Conservation (phyloP, 768 basidiomycete species). For the Gymnopilus junonius region DNA sequence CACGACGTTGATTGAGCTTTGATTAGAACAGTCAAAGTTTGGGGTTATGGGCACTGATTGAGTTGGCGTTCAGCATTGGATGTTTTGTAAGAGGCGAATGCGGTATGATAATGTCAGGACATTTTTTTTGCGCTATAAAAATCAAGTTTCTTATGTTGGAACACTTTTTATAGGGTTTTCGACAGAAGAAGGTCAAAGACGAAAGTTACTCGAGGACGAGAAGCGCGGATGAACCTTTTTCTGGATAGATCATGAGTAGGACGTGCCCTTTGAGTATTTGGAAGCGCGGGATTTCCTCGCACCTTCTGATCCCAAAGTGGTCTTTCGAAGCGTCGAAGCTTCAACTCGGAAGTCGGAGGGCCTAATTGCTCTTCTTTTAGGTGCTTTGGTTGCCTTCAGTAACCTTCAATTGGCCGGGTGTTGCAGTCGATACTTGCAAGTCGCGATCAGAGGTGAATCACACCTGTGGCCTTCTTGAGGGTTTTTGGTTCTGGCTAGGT, state of each 20-base stretch:
- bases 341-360: no score
- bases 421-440: background rate
- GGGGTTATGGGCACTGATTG: background rate
- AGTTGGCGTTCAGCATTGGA: background rate
- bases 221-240: background rate
- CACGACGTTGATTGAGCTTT: background rate
- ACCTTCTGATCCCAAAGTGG: background rate
- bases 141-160: background rate
- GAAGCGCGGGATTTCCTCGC: background rate
- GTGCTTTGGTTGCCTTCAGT: background rate
- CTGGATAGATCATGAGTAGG: background rate
- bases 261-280: no score
- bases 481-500: background rate
- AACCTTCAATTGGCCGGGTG: background rate
- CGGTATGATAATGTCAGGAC: background rate
- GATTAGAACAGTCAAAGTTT: background rate
- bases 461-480: no score
- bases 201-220: background rate
- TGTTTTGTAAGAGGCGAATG: background rate
- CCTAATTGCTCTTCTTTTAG: background rate
- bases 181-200: background rate
- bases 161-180: background rate
- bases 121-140: background rate
- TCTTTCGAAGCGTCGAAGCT: background rate
- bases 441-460: background rate